phyloP scores from a whole-genome alignment of 345 rosid species.

The Turritis glabra region DNA sequence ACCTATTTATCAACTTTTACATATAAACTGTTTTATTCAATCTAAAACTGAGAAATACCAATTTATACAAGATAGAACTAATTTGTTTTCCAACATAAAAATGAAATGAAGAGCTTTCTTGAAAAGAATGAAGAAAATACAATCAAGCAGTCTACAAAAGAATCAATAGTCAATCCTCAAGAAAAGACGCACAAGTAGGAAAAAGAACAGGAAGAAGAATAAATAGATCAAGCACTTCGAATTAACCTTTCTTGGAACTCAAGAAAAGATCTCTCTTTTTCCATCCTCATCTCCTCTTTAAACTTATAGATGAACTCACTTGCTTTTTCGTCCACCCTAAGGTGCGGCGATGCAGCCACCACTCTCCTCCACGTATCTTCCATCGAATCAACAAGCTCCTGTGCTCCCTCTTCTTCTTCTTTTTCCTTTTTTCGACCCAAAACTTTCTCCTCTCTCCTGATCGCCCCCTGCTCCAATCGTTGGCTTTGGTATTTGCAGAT shows the following conservation, averaged over 20 bases:
- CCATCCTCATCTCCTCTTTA: conserved; percentile 53
- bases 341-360: conserved; percentile 65
- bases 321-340: conserved; percentile 74
- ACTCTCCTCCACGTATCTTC: conserved; percentile 78
- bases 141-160: background rate
- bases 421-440: background rate
- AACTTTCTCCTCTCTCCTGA: background rate
- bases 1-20: too few relatives aligned
- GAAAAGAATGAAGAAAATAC: too few relatives aligned
- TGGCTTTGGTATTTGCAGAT: conserved; percentile 26
- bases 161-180: background rate
- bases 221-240: conserved; percentile 43
- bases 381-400: conserved; percentile 35
- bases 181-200: background rate
- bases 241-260: conserved; percentile 68
- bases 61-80: too few relatives aligned
- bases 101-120: too few relatives aligned
- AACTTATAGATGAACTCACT: conserved; percentile 64
- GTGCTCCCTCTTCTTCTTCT: conserved; percentile 24
- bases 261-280: conserved; percentile 55
- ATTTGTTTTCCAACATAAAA: too few relatives aligned
- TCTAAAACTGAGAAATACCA: too few relatives aligned
- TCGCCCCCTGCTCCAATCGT: background rate
- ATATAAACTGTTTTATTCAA: too few relatives aligned
- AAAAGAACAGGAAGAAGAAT: background rate